Percentiles rank a stretch among this genome's conserved stretches.
Conservation (phyloP, 495 filamentous ascomycete genomes). For the Barbatosphaeria neglecta region DNA sequence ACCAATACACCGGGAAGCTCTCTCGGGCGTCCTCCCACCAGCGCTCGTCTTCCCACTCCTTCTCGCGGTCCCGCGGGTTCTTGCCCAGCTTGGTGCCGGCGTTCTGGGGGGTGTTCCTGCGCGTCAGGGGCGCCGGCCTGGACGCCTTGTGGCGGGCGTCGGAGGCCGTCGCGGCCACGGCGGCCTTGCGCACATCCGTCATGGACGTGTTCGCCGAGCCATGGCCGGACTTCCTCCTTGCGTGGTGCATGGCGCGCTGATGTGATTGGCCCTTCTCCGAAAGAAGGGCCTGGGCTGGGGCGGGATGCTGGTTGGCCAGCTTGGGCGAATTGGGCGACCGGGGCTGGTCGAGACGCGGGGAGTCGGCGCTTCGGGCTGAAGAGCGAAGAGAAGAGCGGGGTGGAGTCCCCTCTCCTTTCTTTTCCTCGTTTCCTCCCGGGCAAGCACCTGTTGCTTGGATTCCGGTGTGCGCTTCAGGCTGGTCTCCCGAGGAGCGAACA, state of each 20-base stretch:
- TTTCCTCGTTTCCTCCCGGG: no score
- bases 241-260: constrained; percentile 30
- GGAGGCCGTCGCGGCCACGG: constrained; percentile 15
- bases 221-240: constrained; percentile 37
- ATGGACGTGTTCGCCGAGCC: constrained; percentile 34
- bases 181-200: constrained; percentile 35
- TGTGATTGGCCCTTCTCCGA: constrained; percentile 14
- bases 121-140: constrained; percentile 23
- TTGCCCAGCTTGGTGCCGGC: constrained; percentile 27
- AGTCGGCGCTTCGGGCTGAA: no score
- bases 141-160: constrained; percentile 18
- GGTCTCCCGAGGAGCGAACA: no score
- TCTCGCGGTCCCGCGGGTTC: constrained; percentile 31
- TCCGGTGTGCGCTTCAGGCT: no score
- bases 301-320: not conserved
- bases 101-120: constrained; percentile 25
- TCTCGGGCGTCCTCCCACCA: constrained; percentile 37
- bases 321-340: not conserved
- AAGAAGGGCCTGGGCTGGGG: not conserved
- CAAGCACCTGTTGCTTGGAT: no score
- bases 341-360: no score
- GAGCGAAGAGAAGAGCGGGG: no score
- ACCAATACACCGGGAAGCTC: constrained; percentile 42
- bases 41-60: constrained; percentile 31
- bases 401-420: no score